These are phyloP conservation scores for Escovopsis sp. DNA, from an alignment of 2,329 filamentous ascomycete species.

Conservation along the genomic window DNA sequence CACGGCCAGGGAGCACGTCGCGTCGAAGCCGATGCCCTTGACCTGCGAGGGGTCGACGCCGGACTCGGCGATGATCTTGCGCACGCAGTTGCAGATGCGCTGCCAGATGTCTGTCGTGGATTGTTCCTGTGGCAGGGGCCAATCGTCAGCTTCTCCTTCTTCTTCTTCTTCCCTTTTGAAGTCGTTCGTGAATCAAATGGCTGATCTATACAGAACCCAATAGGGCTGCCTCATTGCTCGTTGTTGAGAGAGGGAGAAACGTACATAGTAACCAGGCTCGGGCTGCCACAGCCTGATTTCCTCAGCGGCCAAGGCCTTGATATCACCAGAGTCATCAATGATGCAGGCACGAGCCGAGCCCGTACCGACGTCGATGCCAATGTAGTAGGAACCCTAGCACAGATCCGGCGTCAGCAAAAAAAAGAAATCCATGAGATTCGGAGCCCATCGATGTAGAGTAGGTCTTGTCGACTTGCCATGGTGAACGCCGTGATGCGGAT, in stretches of 20 bases:
- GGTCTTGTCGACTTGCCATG: too few species aligned
- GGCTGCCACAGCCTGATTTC: slow-evolving; percentile 73
- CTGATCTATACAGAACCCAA: neutral
- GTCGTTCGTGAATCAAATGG: too few species aligned
- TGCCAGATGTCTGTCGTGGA: slow-evolving; percentile 95
- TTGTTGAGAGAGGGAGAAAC: too few species aligned
- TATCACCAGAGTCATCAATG: slow-evolving; percentile 82
- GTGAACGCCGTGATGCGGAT: too few species aligned
- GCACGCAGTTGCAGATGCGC: slow-evolving; percentile 81
- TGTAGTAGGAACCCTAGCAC: slow-evolving; percentile 31
- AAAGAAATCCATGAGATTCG: too few species aligned
- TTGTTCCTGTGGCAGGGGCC: slow-evolving; percentile 53
- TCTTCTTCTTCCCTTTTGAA: neutral
- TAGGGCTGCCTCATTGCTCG: neutral
- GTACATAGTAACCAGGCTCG: slow-evolving; percentile 58
- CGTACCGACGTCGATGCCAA: slow-evolving; percentile 93
- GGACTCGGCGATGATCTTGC: slow-evolving; percentile 67
- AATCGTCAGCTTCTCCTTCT: neutral
- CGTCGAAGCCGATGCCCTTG: slow-evolving; percentile 90
- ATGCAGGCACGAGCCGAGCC: slow-evolving; percentile 92
- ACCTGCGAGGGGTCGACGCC: slow-evolving; percentile 62
- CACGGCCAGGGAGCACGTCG: slow-evolving; percentile 92
- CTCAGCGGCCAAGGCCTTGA: slow-evolving; percentile 59
- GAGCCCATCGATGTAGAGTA: too few species aligned
- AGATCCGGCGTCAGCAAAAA: too few species aligned